Base-by-base conservation (phyloP, 1,139 yeast species). In the Candida sp. region DNA sequence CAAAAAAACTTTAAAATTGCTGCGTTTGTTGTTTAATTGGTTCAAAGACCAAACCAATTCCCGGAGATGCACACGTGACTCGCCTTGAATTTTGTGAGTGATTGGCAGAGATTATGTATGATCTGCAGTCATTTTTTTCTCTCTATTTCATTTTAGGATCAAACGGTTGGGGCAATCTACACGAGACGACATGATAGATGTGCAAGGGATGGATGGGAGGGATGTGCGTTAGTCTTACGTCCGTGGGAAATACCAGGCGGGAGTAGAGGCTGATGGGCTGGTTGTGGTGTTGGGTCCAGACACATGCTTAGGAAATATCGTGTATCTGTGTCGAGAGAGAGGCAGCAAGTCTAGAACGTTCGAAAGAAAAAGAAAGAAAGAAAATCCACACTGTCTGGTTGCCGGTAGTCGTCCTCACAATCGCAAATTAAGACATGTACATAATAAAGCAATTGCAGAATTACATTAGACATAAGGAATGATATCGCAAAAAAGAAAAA, bases 91-190 rank as follows among this genome's bases (percentile, higher is more conserved):
- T 17, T 17, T 17, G 17, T 17, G 17, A 17, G 17, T 17, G 17
- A 17, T 17, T 17, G 17, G 17, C 17, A 17, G 17, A 17, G 17
- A 17, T 34, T 12, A 2, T 12, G 26, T 5, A n/a, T 26, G 42
- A 38, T 38, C 42, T 38, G 42, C 42, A 38, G 42, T 38, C 42
- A 4, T 38, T 38, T 38, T 38, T 38, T 37, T 22, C 26, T 38
- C 27, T 11, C 12, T 5, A 23, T 5, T 7, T 38, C 42, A 38
- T 38, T 38, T 38, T 26, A 38, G 42, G 42, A 38, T 38, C 23
- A 38, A 38, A 38, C 42, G 22, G 42, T 11, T 17, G 17, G 17
- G 17, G 17, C 17, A 17, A 17, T 17, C 17, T 17, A 17, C 17
- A 17, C 17, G 17, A 17, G 17, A 17, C 17, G 17, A 17, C 17